phyloP scores from a whole-genome alignment of 495 filamentous ascomycete species.

The Jackrogersella minutella region DNA sequence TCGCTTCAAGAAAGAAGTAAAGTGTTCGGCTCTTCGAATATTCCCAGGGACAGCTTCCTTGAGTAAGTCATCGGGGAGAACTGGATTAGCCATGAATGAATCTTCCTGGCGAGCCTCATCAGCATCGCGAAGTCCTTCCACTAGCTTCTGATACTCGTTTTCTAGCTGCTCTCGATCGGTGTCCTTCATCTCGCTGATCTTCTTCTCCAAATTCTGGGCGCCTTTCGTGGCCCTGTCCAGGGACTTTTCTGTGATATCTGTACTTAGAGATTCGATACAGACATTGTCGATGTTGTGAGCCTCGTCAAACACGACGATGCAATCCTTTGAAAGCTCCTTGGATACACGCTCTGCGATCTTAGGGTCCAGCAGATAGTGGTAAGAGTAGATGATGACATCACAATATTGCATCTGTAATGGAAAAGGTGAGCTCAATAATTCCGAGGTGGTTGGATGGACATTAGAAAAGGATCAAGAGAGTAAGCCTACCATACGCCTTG shows the following conservation, averaged over 20 bases:
- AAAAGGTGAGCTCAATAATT: conserved; percentile 15
- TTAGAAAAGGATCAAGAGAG: neutral
- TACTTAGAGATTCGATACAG: conserved; percentile 96
- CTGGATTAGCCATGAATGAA: conserved; percentile 96
- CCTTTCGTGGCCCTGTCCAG: conserved; percentile 87
- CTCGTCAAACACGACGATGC: conserved; percentile 98
- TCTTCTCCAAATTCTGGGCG: conserved; percentile 87
- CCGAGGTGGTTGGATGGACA: neutral
- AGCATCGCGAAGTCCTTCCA: conserved; percentile 87
- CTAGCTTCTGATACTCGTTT: conserved; percentile 93
- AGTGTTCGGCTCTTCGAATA: conserved; percentile 95
- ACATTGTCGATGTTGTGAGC: conserved; percentile 99
- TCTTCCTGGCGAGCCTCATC: conserved; percentile 91
- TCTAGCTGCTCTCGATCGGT: conserved; percentile 92
- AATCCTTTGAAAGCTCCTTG: conserved; percentile 95
- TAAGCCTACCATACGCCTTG: conserved; percentile 82
- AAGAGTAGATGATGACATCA: conserved; percentile 99
- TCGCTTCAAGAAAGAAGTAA: conserved; percentile 90
- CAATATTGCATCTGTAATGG: conserved; percentile 87
- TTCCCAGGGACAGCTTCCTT: conserved; percentile 97
- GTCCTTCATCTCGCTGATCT: conserved; percentile 90
- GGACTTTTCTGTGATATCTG: conserved; percentile 95
- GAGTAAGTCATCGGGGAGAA: conserved; percentile 79
- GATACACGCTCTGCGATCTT: conserved; percentile 98
- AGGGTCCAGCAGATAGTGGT: conserved; percentile 96